Conservation (phyloP, 768 basidiomycete genomes). For the Leccinum boreale region DNA sequence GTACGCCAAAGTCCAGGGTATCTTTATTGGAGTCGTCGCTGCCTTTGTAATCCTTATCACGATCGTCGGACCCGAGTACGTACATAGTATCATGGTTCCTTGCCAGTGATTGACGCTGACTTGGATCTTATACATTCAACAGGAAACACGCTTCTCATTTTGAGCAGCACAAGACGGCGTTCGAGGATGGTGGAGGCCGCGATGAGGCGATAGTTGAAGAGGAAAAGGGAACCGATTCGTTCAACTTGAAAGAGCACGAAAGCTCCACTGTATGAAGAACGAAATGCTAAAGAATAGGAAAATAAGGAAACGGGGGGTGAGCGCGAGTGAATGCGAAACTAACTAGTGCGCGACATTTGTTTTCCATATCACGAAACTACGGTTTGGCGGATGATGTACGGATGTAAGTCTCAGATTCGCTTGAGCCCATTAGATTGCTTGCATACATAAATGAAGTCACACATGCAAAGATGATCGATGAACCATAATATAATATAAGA, state of each 20-base stretch:
- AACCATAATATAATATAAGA: too few relatives aligned
- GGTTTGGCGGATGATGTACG: too few relatives aligned
- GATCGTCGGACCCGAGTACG: constrained; percentile 75
- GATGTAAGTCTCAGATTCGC: too few relatives aligned
- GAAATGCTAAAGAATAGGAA: not conserved
- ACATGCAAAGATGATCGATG: too few relatives aligned
- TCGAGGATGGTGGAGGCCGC: constrained; percentile 67
- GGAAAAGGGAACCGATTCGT: constrained; percentile 3
- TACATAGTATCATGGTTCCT: constrained; percentile 7
- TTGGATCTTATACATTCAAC: not conserved
- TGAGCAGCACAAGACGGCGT: constrained; percentile 76
- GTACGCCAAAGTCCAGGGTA: constrained; percentile 79
- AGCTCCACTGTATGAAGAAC: not conserved
- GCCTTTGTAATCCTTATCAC: constrained; percentile 75
- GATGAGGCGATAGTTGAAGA: constrained; percentile 41
- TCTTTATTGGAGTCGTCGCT: constrained; percentile 80
- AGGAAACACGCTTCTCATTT: constrained; percentile 79
- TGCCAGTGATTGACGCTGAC: not conserved
- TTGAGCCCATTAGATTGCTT: too few relatives aligned
- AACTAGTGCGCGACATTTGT: too few relatives aligned
- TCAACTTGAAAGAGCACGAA: constrained; percentile 10
- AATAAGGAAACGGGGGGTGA: too few relatives aligned
- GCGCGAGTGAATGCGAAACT: too few relatives aligned
- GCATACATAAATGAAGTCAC: too few relatives aligned
- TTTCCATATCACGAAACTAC: too few relatives aligned